Conservation (phyloP, 2,329 filamentous ascomycete genomes). For the Talaromyces sp. region DNA sequence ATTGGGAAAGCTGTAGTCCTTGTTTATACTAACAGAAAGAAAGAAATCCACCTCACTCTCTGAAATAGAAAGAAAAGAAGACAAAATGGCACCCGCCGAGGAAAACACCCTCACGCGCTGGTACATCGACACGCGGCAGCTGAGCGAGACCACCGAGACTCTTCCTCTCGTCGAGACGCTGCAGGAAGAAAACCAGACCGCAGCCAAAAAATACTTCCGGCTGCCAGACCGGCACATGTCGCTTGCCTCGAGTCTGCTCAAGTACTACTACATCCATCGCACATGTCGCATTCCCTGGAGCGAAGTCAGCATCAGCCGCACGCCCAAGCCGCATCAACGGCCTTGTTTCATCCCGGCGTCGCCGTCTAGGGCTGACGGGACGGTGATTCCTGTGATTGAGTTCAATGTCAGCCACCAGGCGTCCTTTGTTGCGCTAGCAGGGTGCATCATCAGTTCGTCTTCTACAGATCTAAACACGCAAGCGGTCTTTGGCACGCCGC, state of each 20-base stretch:
- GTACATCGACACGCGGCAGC: slow-evolving; percentile 40
- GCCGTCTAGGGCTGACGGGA: slow-evolving; percentile 8
- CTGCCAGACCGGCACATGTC: slow-evolving; percentile 56
- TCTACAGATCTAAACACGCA: background rate
- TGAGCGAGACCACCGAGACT: slow-evolving; percentile 22
- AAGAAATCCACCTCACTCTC: background rate
- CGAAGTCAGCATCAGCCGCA: slow-evolving; percentile 50
- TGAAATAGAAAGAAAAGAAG: background rate
- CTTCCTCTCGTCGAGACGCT: slow-evolving; percentile 39
- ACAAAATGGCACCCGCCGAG: background rate
- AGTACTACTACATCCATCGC: slow-evolving; percentile 55
- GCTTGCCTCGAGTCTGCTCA: slow-evolving; percentile 56
- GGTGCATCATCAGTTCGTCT: slow-evolving; percentile 31
- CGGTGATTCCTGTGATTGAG: slow-evolving; percentile 39
- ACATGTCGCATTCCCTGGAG: slow-evolving; percentile 53
- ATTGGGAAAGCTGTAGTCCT: background rate
- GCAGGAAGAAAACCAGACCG: slow-evolving; percentile 45
- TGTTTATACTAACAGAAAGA: background rate
- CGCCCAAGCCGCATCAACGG: slow-evolving; percentile 41
- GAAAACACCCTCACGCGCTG: slow-evolving; percentile 29
- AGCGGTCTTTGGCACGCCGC: slow-evolving; percentile 4
- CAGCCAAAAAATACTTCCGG: slow-evolving; percentile 47
- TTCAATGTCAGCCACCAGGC: slow-evolving; percentile 65
- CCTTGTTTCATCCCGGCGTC: slow-evolving; percentile 50
- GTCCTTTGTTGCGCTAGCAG: slow-evolving; percentile 56